phyloP scores from a whole-genome alignment of 163 green algal species.

The Volvox carteri region DNA sequence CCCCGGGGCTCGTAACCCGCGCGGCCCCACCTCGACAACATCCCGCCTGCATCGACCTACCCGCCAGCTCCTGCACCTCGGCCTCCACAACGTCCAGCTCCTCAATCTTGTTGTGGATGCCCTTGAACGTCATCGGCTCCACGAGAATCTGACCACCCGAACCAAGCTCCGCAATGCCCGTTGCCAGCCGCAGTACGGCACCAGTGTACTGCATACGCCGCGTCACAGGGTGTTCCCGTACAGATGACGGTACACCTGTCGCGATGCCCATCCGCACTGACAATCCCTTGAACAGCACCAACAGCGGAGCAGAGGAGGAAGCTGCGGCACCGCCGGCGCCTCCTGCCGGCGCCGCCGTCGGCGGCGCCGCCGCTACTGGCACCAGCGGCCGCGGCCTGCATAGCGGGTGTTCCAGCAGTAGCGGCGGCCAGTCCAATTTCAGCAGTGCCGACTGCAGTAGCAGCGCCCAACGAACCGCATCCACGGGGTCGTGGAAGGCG shows the following conservation, averaged over 20 bases:
- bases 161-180: conserved; percentile 48
- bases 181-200: conserved; percentile 43
- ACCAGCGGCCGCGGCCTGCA: conserved; percentile 32
- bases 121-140: conserved; percentile 53
- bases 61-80: conserved; percentile 37
- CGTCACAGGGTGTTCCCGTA: conserved; percentile 41
- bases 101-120: conserved; percentile 46
- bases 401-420: conserved; percentile 50
- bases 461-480: conserved; percentile 42
- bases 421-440: conserved; percentile 62
- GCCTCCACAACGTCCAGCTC: conserved; percentile 38
- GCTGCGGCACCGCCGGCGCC: not conserved
- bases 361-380: not conserved
- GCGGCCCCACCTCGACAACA: no score
- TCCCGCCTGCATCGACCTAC: no score
- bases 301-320: conserved; percentile 11
- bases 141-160: conserved; percentile 41
- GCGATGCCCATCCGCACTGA: conserved; percentile 69
- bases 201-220: conserved; percentile 54
- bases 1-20: no score
- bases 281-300: conserved; percentile 65
- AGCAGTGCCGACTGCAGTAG: conserved; percentile 65
- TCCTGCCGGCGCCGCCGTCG: not conserved
- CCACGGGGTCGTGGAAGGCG: conserved; percentile 47
- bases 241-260: conserved; percentile 50